These are phyloP conservation scores for Cryptosporidium tyzzeri DNA, from an alignment of 169 alveolate species.

Conservation along the genomic window DNA sequence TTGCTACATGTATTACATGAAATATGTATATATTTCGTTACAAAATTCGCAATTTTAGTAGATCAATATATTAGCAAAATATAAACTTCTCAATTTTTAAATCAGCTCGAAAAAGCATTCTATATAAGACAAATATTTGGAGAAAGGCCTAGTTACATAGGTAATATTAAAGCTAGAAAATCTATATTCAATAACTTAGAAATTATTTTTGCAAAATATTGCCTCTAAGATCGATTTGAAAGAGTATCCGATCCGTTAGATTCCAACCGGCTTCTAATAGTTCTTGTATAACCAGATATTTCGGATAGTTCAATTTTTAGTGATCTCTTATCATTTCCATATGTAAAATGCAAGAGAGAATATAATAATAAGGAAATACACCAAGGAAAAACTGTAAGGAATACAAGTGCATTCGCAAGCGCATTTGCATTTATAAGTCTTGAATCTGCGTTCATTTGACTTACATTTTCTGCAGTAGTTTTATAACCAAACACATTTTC, in stretches of 20 bases:
- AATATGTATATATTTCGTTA: background rate
- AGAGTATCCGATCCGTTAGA: conserved; percentile 47
- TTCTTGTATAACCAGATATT: conserved; percentile 42
- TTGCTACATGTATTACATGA: conserved; percentile 22
- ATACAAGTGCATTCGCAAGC: conserved; percentile 85
- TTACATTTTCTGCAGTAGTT: conserved; percentile 81
- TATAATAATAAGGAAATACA: conserved; percentile 84
- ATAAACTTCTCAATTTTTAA: background rate
- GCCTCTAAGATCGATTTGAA: conserved; percentile 15
- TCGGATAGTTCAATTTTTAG: conserved; percentile 29
- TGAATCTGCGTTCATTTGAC: conserved; percentile 84
- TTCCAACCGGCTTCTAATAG: conserved; percentile 9
- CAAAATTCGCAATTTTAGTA: background rate
- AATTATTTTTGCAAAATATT: background rate
- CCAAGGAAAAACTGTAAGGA: conserved; percentile 87
- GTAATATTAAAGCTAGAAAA: background rate
- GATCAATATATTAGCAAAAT: background rate
- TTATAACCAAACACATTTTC: conserved; percentile 89
- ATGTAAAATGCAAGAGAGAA: conserved; percentile 85
- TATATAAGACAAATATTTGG: background rate
- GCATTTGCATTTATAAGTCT: conserved; percentile 87
- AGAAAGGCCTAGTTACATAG: background rate
- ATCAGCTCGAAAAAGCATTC: background rate
- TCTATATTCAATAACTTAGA: background rate
- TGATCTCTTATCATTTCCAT: conserved; percentile 78